Evolutionary conservation across 2,329 filamentous ascomycete genomes (phyloP), one percentile per base, ranked within the genome.

Genomic region (Colletotrichum tabaci): DNA sequence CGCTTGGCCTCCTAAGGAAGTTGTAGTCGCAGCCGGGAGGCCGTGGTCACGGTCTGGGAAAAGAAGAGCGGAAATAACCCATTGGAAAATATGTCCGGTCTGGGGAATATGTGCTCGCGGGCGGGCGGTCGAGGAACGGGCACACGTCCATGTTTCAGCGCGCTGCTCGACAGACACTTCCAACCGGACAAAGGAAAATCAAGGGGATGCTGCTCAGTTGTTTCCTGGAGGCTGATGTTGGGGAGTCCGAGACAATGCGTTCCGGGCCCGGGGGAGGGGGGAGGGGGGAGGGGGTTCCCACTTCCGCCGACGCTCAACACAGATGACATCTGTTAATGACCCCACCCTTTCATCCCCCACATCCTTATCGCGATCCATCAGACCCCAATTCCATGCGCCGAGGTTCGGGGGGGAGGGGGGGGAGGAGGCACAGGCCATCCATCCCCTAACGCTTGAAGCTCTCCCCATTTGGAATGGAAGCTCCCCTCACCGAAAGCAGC

Each of bases 191-290:
- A 26, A 26, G 26, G 4, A 26, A 26, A 26, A 26, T 26, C 2
- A 26, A 26, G 3, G 26, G 26, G 30, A 30, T 30, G 30, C 30
- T 30, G 30, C 30, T 30, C 30, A 30, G 8, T 5, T 21, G 30
- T 23, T 6, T 12, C 18, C 35, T 40, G 8, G 30, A 30, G 30
- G 30, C 30, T 30, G 58, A 23, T n/a, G n/a, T 58, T 69, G 61
- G 57, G 38, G 15, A 58, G 44, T 71, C 68, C 64, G 68, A 71
- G 64, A 68, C 68, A 68, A 18, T 53, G 65, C 65, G 30, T 67
- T 50, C 56, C 64, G 50, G 35, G 15, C 38, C 35, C 13, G n/a
- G n/a, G 18, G 16, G 15, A 5, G 35, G 30, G 30, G 8, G 5
- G 26, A 5, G 26, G 5, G 26, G 26, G 30, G 30, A 30, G 7